A percentile compares a stretch with the other conserved stretches of the same genome.
Evolutionary conservation across 805 yeast species (phyloP).

Genomic region (Candida schatavii): DNA sequence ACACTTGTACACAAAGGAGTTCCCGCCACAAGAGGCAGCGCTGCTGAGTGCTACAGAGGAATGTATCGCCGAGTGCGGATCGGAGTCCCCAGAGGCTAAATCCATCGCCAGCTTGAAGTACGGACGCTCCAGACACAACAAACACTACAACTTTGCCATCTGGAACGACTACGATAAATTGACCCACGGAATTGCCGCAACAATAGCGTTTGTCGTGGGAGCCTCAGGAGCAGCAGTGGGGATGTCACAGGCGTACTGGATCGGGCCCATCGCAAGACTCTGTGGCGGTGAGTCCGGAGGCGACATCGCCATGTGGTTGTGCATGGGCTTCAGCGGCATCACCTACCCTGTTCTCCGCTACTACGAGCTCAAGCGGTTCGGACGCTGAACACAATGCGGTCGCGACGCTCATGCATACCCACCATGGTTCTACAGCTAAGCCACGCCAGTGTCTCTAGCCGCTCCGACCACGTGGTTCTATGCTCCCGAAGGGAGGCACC

Average conservation of each 20-base stretch:
- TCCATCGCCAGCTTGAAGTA: constrained; percentile 19
- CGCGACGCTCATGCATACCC: too few relatives aligned
- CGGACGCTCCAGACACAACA: constrained; percentile 29
- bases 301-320: constrained; percentile 79
- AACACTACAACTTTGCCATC: constrained; percentile 65
- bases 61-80: neutral
- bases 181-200: constrained; percentile 72
- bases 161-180: constrained; percentile 65
- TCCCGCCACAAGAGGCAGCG: constrained; percentile 14
- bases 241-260: constrained; percentile 83
- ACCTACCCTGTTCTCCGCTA: constrained; percentile 66
- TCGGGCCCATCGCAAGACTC: constrained; percentile 66
- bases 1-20: constrained; percentile 31
- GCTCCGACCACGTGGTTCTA: too few relatives aligned
- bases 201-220: constrained; percentile 63
- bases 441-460: too few relatives aligned
- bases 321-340: constrained; percentile 66
- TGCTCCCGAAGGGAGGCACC: too few relatives aligned
- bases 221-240: constrained; percentile 82
- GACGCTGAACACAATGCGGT: constrained; percentile 14
- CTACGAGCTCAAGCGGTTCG: constrained; percentile 55
- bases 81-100: neutral
- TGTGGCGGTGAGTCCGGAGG: constrained; percentile 68
- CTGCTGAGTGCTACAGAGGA: constrained; percentile 6
- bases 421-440: too few relatives aligned